Conservation (phyloP, 768 basidiomycete genomes). For the Boletus subcaerulescens region DNA sequence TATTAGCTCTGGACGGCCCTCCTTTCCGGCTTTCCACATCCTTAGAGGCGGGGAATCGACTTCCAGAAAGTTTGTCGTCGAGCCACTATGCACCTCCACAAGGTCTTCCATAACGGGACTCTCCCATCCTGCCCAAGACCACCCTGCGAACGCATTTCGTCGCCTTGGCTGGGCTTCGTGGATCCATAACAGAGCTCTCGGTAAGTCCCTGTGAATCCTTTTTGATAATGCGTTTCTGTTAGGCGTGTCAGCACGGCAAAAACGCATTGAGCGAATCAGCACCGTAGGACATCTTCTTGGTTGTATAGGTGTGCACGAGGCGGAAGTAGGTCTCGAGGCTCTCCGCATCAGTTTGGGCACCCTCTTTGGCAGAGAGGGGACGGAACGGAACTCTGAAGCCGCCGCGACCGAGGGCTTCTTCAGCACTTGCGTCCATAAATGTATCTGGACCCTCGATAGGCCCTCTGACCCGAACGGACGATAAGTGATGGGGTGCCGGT, state of each 20-base stretch:
- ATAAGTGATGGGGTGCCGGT: constrained; percentile 6
- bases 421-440: background rate
- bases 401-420: constrained; percentile 1
- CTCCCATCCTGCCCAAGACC: constrained; percentile 17
- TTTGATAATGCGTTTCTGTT: background rate
- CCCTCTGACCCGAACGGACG: constrained; percentile 3
- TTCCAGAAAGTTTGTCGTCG: background rate
- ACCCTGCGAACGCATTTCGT: background rate
- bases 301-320: constrained; percentile 6
- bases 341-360: background rate
- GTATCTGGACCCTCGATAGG: background rate
- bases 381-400: constrained; percentile 10
- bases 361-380: background rate
- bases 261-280: constrained; percentile 13
- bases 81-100: background rate
- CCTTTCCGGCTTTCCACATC: constrained; percentile 5
- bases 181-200: constrained; percentile 13
- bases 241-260: constrained; percentile 9
- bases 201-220: constrained; percentile 11
- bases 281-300: constrained; percentile 3
- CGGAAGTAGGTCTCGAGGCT: background rate
- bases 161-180: background rate
- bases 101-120: background rate
- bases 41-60: constrained; percentile 3
- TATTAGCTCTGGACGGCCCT: background rate